These are phyloP conservation scores for Coccomyxa sp. DNA, from an alignment of 139 green algal species.

Conservation along the genomic window DNA sequence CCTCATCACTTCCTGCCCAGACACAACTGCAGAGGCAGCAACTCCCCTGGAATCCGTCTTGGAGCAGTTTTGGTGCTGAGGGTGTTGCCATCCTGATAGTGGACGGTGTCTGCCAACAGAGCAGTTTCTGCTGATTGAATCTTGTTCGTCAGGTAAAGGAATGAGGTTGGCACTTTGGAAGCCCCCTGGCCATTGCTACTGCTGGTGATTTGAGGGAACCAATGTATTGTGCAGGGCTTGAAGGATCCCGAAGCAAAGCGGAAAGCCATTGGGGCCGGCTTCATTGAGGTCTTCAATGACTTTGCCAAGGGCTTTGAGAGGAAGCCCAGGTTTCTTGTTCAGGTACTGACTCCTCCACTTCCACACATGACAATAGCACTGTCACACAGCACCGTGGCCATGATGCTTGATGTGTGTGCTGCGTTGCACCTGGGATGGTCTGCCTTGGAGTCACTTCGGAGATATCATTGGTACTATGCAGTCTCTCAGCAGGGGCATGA, in stretches of 20 bases:
- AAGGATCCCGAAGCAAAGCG: conserved; percentile 95
- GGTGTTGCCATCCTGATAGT: no score
- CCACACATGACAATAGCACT: not conserved
- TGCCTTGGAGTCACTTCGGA: not conserved
- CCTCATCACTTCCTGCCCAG: no score
- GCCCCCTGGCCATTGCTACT: no score
- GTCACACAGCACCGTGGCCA: not conserved
- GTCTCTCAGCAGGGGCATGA: not conserved
- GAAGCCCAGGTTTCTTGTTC: conserved; percentile 75
- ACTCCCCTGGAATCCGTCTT: no score
- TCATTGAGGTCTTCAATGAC: conserved; percentile 91
- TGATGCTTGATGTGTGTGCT: not conserved
- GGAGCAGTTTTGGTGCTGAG: no score
- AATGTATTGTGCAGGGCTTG: conserved; percentile 53
- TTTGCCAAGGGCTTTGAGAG: conserved; percentile 73
- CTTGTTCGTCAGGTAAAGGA: not conserved
- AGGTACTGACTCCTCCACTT: conserved; percentile 41
- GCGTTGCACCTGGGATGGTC: not conserved
- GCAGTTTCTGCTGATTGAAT: not conserved
- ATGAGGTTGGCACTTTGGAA: not conserved
- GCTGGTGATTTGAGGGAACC: no score
- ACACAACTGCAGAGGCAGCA: no score
- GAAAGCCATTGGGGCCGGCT: conserved; percentile 94
- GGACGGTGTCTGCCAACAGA: no score
- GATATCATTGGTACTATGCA: not conserved